A percentile compares a stretch with the other conserved stretches of the same genome.
Evolutionary conservation across 768 basidiomycete species (phyloP).

Genomic region (Suillus alpinus): DNA sequence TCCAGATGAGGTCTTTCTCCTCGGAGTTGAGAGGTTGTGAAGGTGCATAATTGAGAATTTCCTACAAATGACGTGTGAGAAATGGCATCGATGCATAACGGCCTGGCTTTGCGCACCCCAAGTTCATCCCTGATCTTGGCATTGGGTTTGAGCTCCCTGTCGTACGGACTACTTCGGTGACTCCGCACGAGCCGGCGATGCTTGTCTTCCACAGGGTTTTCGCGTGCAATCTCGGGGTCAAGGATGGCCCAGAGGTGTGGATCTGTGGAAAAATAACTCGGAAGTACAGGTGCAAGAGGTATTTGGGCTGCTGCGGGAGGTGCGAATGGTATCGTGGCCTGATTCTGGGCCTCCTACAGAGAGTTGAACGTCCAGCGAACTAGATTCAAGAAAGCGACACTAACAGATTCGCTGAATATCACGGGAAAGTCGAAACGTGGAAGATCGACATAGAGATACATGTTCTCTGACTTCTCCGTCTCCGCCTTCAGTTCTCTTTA

Average conservation of each 20-base stretch:
- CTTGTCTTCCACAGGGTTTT: constrained; percentile 98
- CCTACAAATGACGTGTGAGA: constrained; percentile 40
- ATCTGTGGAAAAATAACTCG: constrained; percentile 57
- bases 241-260: constrained; percentile 80
- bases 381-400: constrained; percentile 20
- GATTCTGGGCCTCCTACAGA: constrained; percentile 38
- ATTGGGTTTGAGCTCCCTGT: constrained; percentile 94
- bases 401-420: constrained; percentile 86
- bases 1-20: constrained; percentile 97
- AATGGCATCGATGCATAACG: neutral
- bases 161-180: constrained; percentile 92
- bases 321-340: constrained; percentile 40
- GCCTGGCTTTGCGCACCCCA: constrained; percentile 50
- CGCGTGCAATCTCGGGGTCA: constrained; percentile 87
- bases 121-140: constrained; percentile 93
- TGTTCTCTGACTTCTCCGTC: constrained; percentile 84
- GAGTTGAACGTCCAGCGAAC: neutral
- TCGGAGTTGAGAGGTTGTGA: constrained; percentile 82
- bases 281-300: constrained; percentile 38
- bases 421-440: constrained; percentile 98
- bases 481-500: constrained; percentile 58
- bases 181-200: constrained; percentile 92
- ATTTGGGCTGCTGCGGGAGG: constrained; percentile 42
- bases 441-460: constrained; percentile 95
- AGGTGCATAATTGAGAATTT: constrained; percentile 88